phyloP scores from a whole-genome alignment of 441 rosid species.

The Hura crepitans region DNA sequence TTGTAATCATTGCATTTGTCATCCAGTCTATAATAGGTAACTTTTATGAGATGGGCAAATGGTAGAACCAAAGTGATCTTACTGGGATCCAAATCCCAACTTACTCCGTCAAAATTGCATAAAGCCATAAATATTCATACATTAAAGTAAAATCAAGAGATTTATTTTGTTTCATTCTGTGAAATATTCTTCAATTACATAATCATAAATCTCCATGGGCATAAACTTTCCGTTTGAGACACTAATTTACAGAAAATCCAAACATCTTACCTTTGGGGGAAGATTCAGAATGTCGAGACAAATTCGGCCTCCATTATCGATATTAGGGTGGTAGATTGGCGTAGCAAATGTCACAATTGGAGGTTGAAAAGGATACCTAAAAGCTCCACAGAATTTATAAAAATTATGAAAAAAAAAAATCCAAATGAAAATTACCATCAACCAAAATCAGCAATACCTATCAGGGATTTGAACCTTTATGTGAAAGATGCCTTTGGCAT shows the following conservation, averaged over 20 bases:
- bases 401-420: background rate
- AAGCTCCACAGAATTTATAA: background rate
- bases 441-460: conserved; percentile 33
- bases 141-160: background rate
- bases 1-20: too few species aligned
- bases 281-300: conserved; percentile 89
- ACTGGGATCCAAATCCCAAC: background rate
- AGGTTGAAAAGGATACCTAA: conserved; percentile 86
- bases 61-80: background rate
- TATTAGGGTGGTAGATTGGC: conserved; percentile 78
- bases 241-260: background rate
- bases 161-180: background rate
- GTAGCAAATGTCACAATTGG: conserved; percentile 64
- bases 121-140: background rate
- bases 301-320: conserved; percentile 77
- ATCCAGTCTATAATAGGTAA: too few species aligned
- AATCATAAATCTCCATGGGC: background rate
- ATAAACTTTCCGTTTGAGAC: background rate
- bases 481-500: conserved; percentile 58
- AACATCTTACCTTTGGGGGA: conserved; percentile 66
- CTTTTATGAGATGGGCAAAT: background rate
- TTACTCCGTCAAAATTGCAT: background rate
- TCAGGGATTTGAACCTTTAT: conserved; percentile 73
- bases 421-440: background rate
- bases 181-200: background rate